Evolutionary conservation across 2,329 filamentous ascomycete species (phyloP), one percentile per base, ranked within the genome.

Genomic region (Paecilomyces sp.): DNA sequence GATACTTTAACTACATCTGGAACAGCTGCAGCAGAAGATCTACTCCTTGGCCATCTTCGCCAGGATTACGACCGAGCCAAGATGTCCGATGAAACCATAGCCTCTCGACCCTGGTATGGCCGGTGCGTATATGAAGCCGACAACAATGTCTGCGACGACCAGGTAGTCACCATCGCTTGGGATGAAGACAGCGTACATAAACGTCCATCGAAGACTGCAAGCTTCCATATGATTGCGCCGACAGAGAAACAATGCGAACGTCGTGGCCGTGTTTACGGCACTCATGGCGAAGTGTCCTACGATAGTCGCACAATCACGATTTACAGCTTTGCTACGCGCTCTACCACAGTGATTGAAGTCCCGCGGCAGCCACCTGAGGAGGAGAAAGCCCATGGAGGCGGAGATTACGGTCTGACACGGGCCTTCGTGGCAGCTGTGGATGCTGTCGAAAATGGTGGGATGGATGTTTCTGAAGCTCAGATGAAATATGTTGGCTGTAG

Each of bases 111-210:
- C 1, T 88, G 92, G 91, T 97, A 92, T 70, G 94, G 94, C 0
- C 86, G 93, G n/a, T 99, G 94, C 70, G 94, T 97, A 1, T 97
- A 88, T 76, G 94, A 97, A 71, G 81, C 88, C 3, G 92, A 96
- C 75, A 99, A 97, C 75, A 87, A 95, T 68, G 94, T 97, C 51
- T 91, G 88, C 68, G 94, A 99, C 72, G 91, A 97, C 68, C 93
- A 97, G 73, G 83, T 88, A 28, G 94, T 97, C 22, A 93, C 89
- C 0, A 85, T 97, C 57, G 86, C 84, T 3, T 97, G 93, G 92
- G 88, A 92, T 12, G 90, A 95, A 53, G 87, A 90, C 61, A 25
- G 53, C 33, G 60, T 60, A 22, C 62, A 53, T 51, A 65, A 67
- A 54, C 72, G 75, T 57, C 86, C 25, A 85, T 85, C 1, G 52